Base-by-base conservation (phyloP, 2,329 filamentous ascomycete species). In the Monosporascus sp. region DNA sequence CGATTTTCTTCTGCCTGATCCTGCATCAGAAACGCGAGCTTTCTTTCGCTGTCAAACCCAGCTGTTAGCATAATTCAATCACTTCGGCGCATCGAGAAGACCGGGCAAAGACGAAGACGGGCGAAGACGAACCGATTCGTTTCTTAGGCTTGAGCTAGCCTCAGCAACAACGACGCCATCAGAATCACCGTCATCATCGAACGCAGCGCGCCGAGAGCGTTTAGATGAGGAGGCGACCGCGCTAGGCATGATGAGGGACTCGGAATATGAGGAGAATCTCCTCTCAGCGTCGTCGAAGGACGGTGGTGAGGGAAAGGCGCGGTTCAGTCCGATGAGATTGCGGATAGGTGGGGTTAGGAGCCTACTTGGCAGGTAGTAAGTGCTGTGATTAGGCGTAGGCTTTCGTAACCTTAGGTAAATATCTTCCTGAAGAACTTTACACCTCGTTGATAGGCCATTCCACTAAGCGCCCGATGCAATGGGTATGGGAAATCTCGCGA, bases 111-210 rank as follows among this genome's bases (percentile, higher is more conserved):
- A 67, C 72, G 63, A 61, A 79, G 28, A 31, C 35, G 31, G 28
- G 48, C 7, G 41, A 47, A 20, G 7, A 67, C 72, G 63, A 62
- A 79, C 77, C 18, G 68, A 55, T 22, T 73, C 68, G 5, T 65
- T 66, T 37, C 69, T 68, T 26, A 76, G 60, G 24, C 66, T 70
- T 1, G 77, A 76, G 56, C 69, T 74, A 14, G 74, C 73, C 45
- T 71, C 64, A n/a, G 69, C 62, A 17, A 74, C 66, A 28, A 68
- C 57, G 17, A 69, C 68, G 20, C 71, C 65, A n/a, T 68, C 69
- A 18, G 68, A 66, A 49, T 68, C 63, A 17, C 61, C 61, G 8
- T 66, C 63, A 37, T 62, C 63, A 35, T 72, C 69, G 40, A 68
- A 63, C 7, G 65, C 65, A 41, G 60, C 66, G 49, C 61, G 70